Percentiles rank a stretch among this genome's conserved stretches.
These are phyloP conservation scores for Ogataea glucozyma DNA, from an alignment of 805 yeast species.

Conservation along the genomic window DNA sequence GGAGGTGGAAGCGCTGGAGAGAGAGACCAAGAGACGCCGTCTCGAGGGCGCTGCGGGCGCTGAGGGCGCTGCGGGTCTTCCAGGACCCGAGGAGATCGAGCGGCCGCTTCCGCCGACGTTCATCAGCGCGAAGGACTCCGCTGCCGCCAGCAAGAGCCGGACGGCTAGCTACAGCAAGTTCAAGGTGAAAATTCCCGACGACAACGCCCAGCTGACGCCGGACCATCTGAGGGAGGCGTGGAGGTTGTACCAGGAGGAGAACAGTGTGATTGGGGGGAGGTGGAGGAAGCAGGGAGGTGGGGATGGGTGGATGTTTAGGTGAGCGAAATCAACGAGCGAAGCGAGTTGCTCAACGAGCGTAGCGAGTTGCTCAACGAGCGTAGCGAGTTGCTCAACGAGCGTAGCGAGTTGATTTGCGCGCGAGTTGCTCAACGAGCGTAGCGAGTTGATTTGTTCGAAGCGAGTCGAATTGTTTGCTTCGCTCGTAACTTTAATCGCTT, in stretches of 20 bases:
- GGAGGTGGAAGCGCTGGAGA: constrained; percentile 24
- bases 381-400: neutral
- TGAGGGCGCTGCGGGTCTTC: constrained; percentile 35
- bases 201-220: constrained; percentile 66
- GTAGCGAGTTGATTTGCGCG: no score
- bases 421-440: no score
- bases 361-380: no score
- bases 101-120: constrained; percentile 26
- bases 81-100: constrained; percentile 33
- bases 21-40: constrained; percentile 38
- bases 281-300: constrained; percentile 76
- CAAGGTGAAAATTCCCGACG: constrained; percentile 28
- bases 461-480: no score
- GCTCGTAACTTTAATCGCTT: neutral
- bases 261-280: constrained; percentile 57
- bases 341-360: neutral
- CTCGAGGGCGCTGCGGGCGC: no score
- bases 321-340: neutral
- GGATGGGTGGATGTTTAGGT: constrained; percentile 71
- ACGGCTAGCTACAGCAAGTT: constrained; percentile 18
- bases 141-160: constrained; percentile 4
- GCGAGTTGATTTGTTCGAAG: no score
- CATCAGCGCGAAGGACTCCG: constrained; percentile 3
- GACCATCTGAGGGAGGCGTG: constrained; percentile 89
- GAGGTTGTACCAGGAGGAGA: constrained; percentile 71